Base-by-base conservation (phyloP, 805 yeast genomes). In the Yarrowia keelungensis region DNA sequence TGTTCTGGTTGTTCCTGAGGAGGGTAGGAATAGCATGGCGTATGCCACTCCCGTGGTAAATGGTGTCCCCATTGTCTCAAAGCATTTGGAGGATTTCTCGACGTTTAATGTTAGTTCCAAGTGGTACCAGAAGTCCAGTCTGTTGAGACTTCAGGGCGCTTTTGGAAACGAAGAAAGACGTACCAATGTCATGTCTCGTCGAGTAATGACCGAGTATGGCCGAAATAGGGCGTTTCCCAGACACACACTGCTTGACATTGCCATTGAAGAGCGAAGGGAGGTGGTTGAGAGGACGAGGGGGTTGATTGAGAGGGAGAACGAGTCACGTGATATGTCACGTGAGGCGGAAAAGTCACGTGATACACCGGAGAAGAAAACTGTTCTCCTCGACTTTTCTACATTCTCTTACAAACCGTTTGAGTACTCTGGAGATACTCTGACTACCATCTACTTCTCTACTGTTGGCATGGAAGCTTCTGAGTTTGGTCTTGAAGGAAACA, bases 401-500 rank as follows among this genome's bases (percentile, higher is more conserved):
- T 4, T 14, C 8, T n/a, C 19, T 0, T 39, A 14, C 14, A 8
- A 38, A 1, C 35, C 45, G 8, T 22, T 53, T 26, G 9, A 19
- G 45, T 22, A 53, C 16, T 11, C 4, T 0, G 36, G 22, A 2
- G 58, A 43, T 15, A 11, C 7, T 3, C 16, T 38, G 3, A 26
- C 1, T 2, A n/a, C 19, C 5, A 26, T 56, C n/a, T 42, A 7
- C n/a, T 42, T 56, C 32, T 56, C 50, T 5, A 10, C 41, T 5
- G 26, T 22, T 10, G 64, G 64, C 5, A 26, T 56, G 49, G 7
- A 5, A 5, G n/a, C 26, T n/a, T 15, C 38, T 0, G 64, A 56
- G 8, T 42, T 56, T 32, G 64, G 64, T 5, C 16, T 56, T 26
- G 38, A 16, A 0, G 64, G 64, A 15, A 43, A 56, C 10, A 35